Evolutionary conservation across 345 rosid genomes (phyloP).

Genomic region (Theobroma cacao): DNA sequence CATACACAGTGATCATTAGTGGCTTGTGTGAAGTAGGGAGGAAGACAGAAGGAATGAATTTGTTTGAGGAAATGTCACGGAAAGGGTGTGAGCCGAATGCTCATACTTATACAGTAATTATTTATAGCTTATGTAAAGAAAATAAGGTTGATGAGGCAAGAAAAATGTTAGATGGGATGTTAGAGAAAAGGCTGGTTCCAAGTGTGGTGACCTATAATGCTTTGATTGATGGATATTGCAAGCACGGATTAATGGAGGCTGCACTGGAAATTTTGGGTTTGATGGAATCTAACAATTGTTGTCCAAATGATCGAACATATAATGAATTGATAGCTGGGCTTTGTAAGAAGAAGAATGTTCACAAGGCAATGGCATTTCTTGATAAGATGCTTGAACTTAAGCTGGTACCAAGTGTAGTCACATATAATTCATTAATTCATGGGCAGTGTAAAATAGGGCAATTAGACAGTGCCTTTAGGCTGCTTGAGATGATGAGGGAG

Average conservation of each 20-base stretch:
- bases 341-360: constrained; percentile 64
- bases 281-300: constrained; percentile 58
- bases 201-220: constrained; percentile 80
- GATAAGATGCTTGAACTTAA: constrained; percentile 51
- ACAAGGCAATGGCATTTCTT: constrained; percentile 76
- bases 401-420: constrained; percentile 51
- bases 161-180: constrained; percentile 47
- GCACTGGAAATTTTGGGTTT: constrained; percentile 62
- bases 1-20: constrained; percentile 70
- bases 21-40: constrained; percentile 52
- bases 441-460: constrained; percentile 77
- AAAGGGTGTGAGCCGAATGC: constrained; percentile 70
- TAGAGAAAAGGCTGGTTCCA: constrained; percentile 60
- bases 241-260: constrained; percentile 56
- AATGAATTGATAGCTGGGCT: constrained; percentile 77
- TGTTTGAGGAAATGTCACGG: constrained; percentile 58
- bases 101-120: constrained; percentile 76
- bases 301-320: constrained; percentile 74
- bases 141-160: constrained; percentile 58
- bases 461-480: constrained; percentile 64
- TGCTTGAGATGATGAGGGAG: constrained; percentile 64
- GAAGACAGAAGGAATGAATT: constrained; percentile 52
- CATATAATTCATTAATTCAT: constrained; percentile 70
- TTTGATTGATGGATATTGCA: constrained; percentile 75
- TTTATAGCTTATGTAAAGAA: constrained; percentile 60